Base-by-base conservation (phyloP, 2,329 filamentous ascomycete species). In the Pyrenophora graminea region DNA sequence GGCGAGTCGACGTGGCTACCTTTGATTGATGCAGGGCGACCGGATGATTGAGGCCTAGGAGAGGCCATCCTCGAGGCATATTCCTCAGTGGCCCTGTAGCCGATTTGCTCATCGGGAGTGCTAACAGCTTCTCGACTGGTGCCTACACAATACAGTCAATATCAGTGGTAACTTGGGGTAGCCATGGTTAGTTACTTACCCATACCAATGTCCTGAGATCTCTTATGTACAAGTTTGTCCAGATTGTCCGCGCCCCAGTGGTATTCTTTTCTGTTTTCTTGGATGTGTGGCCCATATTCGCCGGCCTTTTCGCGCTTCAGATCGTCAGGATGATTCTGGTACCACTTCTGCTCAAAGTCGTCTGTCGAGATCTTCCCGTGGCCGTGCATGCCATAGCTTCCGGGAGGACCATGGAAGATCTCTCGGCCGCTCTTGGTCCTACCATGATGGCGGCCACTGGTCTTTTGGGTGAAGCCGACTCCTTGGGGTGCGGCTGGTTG, bases 321-420 rank as follows among this genome's bases (percentile, higher is more conserved):
- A 60, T 84, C 82, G 38, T 97, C 90, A 0, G 93, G 93, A 67
- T 96, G 91, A 75, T 94, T 97, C 65, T 91, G 85, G 68, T 94
- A 95, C 82, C 96, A 97, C 21, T 89, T 89, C 76, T 89, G 90
- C 66, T 96, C 91, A 34, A 97, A 89, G 69, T 88, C 90, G 75
- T 95, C 90, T 49, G 85, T 84, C 3, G 87, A 80, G 15, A 83
- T 81, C 21, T 89, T 53, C 45, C 91, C 91, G 67, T 97, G 93
- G 38, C 92, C 91, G 66, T 96, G 92, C 48, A 96, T 83, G 55
- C 93, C 92, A 67, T 97, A 97, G 77, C 91, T 96, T 51, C 91
- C 93, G 3, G 91, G 89, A 1, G 92, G 92, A 21, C 84, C 82
- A 32, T 85, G 79, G 62, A 87, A 87, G 31, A 87, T 77, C 54